Conservation (phyloP, 768 basidiomycete genomes). For the Sarcodon aspratus region DNA sequence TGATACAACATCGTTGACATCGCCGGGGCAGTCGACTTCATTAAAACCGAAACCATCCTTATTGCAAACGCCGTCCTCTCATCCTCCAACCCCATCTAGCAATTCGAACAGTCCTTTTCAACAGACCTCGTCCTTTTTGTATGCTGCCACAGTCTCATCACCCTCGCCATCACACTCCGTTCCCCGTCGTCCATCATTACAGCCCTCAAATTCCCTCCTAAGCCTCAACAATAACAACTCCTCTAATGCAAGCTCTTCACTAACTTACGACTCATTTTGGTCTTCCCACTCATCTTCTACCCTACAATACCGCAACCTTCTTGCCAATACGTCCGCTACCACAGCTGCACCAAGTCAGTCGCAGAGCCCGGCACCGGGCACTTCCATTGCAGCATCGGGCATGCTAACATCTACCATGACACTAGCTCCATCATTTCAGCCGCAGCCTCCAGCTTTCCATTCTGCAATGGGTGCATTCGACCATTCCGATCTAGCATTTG, state of each 20-base stretch:
- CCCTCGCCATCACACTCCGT: constrained; percentile 1
- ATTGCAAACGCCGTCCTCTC: not conserved
- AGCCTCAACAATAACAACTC: not conserved
- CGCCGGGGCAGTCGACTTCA: not conserved
- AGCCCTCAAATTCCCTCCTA: constrained; percentile 5
- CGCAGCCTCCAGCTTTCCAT: not conserved
- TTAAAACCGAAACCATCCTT: not conserved
- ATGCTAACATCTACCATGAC: not conserved
- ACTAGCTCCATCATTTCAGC: not conserved
- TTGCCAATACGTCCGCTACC: not conserved
- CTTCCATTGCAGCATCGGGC: too few relatives aligned
- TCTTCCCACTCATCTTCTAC: constrained; percentile 6
- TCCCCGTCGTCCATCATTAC: constrained; percentile 1
- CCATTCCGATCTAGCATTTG: not conserved
- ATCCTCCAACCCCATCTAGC: not conserved
- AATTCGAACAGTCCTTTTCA: not conserved
- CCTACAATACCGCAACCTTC: constrained; percentile 1
- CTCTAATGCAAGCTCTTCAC: not conserved
- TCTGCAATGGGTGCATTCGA: not conserved
- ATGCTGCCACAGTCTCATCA: not conserved
- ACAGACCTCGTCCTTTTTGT: not conserved
- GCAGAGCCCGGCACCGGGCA: not conserved
- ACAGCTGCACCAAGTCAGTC: not conserved
- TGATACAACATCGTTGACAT: too few relatives aligned
- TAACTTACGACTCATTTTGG: constrained; percentile 10